These are phyloP conservation scores for Suillus bovinus DNA, from an alignment of 768 basidiomycete species.

Conservation along the genomic window DNA sequence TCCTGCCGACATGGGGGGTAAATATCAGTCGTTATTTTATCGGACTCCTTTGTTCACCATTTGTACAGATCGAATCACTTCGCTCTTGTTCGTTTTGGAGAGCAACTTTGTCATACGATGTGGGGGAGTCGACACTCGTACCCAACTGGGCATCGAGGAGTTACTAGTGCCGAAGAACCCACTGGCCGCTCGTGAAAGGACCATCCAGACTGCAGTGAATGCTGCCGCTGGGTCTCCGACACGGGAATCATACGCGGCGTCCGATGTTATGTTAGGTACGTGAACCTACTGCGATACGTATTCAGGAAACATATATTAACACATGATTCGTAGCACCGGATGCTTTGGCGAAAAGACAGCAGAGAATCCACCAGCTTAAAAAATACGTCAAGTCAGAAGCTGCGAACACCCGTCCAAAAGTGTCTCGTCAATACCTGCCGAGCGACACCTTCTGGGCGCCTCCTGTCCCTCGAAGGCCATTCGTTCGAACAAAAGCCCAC, in stretches of 20 bases:
- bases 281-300: conserved; percentile 12
- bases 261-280: conserved; percentile 39
- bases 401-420: background rate
- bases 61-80: conserved; percentile 30
- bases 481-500: conserved; percentile 12
- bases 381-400: background rate
- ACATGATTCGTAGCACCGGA: conserved; percentile 36
- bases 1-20: conserved; percentile 28
- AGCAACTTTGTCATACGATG: conserved; percentile 29
- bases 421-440: conserved; percentile 13
- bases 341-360: conserved; percentile 28
- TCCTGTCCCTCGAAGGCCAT: conserved; percentile 10
- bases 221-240: conserved; percentile 19
- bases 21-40: background rate
- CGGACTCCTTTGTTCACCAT: background rate
- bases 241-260: background rate
- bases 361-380: background rate
- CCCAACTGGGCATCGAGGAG: conserved; percentile 37
- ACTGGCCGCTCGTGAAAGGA: background rate
- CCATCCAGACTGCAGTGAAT: background rate
- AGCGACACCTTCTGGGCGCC: background rate
- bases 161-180: conserved; percentile 20
- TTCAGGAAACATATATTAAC: conserved; percentile 2
- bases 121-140: conserved; percentile 29
- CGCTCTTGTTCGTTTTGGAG: conserved; percentile 33